These are phyloP conservation scores for Conticribra weissflogii DNA, from an alignment of 108 stramenopile genomes.

Conservation along the genomic window DNA sequence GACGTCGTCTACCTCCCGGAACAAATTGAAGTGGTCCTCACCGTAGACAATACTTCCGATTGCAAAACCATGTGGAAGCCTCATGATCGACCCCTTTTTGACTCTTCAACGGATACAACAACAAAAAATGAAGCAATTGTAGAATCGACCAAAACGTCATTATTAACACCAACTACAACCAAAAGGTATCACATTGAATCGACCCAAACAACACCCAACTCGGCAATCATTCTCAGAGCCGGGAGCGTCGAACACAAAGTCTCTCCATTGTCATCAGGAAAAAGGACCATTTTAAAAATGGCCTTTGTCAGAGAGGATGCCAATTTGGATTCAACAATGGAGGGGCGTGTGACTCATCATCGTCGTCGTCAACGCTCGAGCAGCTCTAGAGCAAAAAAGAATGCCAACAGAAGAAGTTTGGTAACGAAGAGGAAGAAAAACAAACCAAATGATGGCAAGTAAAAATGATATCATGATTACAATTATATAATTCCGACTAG, in stretches of 20 bases:
- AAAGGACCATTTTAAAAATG: constrained; percentile 34
- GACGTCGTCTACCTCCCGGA: constrained; percentile 68
- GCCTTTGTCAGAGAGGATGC: constrained; percentile 42
- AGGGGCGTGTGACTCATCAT: constrained; percentile 36
- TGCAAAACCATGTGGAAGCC: constrained; percentile 72
- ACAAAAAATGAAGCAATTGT: no score
- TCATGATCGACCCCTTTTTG: background rate
- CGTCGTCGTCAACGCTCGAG: no score
- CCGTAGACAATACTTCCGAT: constrained; percentile 84
- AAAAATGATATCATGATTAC: no score
- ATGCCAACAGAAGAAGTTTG: no score
- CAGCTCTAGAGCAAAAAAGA: no score
- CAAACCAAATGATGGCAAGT: no score
- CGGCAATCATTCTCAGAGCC: constrained; percentile 35
- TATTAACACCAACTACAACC: background rate
- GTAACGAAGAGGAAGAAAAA: background rate
- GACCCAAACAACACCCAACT: constrained; percentile 46
- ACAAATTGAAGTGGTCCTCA: constrained; percentile 77
- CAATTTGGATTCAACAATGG: constrained; percentile 21
- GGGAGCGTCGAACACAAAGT: constrained; percentile 45
- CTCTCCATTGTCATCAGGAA: constrained; percentile 24
- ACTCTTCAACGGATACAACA: background rate
- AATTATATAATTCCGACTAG: no score
- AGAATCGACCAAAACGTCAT: background rate
- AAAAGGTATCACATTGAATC: background rate